phyloP scores from a whole-genome alignment of 139 green algal species.

The Tetraselmis chui region DNA sequence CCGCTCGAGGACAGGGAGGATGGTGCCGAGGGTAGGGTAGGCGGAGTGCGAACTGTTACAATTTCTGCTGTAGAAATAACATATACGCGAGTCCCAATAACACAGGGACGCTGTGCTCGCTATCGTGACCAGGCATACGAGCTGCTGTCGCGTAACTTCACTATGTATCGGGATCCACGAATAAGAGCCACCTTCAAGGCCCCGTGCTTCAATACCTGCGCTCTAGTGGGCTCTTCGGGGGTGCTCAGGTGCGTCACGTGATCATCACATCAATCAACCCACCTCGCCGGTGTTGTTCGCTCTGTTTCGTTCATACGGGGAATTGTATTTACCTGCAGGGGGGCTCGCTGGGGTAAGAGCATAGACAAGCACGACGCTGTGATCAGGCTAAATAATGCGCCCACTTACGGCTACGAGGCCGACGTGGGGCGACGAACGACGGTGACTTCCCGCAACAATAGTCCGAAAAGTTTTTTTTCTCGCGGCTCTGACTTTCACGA shows the following conservation, averaged over 20 bases:
- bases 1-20: neutral
- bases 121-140: neutral
- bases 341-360: neutral
- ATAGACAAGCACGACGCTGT: neutral
- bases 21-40: neutral
- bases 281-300: no score
- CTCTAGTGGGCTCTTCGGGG: neutral
- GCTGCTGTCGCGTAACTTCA: neutral
- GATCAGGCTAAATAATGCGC: neutral
- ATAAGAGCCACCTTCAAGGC: neutral
- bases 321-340: no score
- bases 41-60: neutral
- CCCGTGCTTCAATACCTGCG: neutral
- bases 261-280: no score
- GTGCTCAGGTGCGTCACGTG: neutral
- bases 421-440: neutral
- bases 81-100: neutral
- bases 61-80: neutral
- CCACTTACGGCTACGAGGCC: neutral
- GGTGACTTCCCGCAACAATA: no score
- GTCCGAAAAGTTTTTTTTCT: no score
- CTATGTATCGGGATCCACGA: neutral
- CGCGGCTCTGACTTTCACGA: no score
- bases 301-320: no score
- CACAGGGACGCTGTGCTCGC: neutral